A percentile compares a stretch with the other conserved stretches of the same genome.
Evolutionary conservation across 169 alveolate genomes (phyloP).

Genomic region (Hammondia hammondi): DNA sequence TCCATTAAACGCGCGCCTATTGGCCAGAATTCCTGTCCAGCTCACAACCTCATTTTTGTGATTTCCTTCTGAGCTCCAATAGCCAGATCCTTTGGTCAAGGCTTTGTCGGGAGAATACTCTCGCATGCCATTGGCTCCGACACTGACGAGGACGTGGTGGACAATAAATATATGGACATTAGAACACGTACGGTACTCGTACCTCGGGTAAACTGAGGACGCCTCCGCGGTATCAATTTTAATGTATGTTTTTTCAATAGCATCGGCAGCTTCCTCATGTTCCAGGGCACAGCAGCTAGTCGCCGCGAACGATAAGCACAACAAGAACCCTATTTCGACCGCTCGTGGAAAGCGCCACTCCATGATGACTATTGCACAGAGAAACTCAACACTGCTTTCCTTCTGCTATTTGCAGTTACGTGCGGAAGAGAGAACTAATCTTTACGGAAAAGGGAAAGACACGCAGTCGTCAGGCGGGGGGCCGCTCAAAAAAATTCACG

Average conservation of each 20-base stretch:
- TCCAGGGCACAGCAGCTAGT: neutral
- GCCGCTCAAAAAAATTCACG: no score
- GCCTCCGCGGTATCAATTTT: constrained; percentile 44
- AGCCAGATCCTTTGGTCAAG: constrained; percentile 63
- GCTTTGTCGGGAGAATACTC: constrained; percentile 69
- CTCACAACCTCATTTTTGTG: constrained; percentile 52
- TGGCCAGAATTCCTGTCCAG: constrained; percentile 56
- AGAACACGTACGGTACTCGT: neutral
- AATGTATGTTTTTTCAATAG: constrained; percentile 44
- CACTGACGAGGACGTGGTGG: neutral
- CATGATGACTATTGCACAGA: neutral
- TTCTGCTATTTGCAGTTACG: neutral
- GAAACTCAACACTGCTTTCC: neutral
- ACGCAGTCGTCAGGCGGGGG: no score
- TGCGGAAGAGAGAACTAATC: neutral
- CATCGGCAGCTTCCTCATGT: neutral
- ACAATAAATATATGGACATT: neutral
- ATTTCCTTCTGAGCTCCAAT: constrained; percentile 72
- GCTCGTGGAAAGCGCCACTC: neutral
- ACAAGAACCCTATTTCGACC: neutral
- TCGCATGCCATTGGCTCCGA: constrained; percentile 57
- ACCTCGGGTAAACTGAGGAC: constrained; percentile 50
- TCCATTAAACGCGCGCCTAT: constrained; percentile 53
- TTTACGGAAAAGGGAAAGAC: neutral
- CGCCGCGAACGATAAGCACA: neutral